A percentile compares a stretch with the other conserved stretches of the same genome.
phyloP scores from a whole-genome alignment of 768 basidiomycete genomes.

The Leccinum disarticulatum region DNA sequence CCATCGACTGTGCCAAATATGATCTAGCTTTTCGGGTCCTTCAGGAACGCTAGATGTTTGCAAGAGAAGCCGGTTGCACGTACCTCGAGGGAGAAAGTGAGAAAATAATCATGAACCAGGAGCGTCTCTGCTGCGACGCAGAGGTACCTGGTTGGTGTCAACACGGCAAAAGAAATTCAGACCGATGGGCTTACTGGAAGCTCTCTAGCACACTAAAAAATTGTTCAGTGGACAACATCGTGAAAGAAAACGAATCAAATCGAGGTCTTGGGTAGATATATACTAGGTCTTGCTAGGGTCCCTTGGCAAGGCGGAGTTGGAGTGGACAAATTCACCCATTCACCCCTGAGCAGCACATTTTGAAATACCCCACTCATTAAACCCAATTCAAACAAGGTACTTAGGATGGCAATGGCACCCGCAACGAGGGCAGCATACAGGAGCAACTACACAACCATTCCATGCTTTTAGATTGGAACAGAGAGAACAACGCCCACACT shows the following conservation, averaged over 20 bases:
- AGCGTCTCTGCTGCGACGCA: slow-evolving; percentile 1
- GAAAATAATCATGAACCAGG: slow-evolving; percentile 6
- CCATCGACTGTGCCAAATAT: slow-evolving; percentile 9
- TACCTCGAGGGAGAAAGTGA: slow-evolving; percentile 17
- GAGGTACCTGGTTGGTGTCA: not conserved
- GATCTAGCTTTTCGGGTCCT: not conserved
- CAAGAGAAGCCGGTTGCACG: too few species aligned
- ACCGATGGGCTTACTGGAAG: not conserved
- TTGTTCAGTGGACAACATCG: not conserved
- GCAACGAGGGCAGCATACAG: too few species aligned
- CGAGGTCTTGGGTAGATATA: not conserved
- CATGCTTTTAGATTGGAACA: not conserved
- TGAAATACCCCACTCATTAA: too few species aligned
- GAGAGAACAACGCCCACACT: slow-evolving; percentile 19
- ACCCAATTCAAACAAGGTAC: too few species aligned
- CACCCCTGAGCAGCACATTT: too few species aligned
- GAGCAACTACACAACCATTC: not conserved
- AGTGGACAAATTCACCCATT: too few species aligned
- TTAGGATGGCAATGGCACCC: too few species aligned
- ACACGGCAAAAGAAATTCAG: not conserved
- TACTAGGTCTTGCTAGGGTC: too few species aligned
- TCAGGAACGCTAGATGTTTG: too few species aligned
- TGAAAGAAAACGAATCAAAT: not conserved
- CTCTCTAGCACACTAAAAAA: not conserved
- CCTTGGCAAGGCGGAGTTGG: too few species aligned